Conservation (phyloP, 23 red algal species). For the Gracilaria gracilis region DNA sequence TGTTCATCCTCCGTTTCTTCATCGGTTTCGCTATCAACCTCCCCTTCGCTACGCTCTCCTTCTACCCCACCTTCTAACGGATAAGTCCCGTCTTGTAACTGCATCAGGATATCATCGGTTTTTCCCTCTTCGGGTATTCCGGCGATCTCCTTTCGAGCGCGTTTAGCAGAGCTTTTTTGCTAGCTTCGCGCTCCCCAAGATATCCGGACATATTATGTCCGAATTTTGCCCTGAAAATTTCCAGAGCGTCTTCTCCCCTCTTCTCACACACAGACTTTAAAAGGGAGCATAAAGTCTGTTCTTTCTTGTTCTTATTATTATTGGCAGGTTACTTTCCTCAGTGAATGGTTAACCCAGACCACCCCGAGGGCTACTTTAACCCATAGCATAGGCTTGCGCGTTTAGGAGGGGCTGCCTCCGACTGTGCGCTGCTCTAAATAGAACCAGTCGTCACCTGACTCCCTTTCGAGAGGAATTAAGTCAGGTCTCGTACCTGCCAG, state of each 20-base stretch:
- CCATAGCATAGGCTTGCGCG: conserved; percentile 1
- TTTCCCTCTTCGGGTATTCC: neutral
- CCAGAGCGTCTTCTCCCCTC: neutral
- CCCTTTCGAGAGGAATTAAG: conserved; percentile 2
- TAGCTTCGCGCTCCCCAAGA: neutral
- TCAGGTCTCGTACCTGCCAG: conserved; percentile 30
- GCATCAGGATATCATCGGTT: neutral
- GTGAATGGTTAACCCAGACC: conserved; percentile 1
- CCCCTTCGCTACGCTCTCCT: too few species aligned
- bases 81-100: neutral
- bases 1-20: too few species aligned
- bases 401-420: conserved; percentile 44
- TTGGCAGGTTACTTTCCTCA: neutral
- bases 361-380: conserved; percentile 1
- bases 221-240: neutral
- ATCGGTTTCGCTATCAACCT: too few species aligned
- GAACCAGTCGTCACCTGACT: conserved; percentile 36
- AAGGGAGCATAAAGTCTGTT: too few species aligned
- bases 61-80: too few species aligned
- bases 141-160: neutral
- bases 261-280: neutral
- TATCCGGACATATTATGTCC: neutral
- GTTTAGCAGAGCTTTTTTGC: neutral
- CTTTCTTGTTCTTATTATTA: neutral
- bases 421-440: conserved; percentile 16